phyloP scores from a whole-genome alignment of 164 flowering plant species.

The Taxillus chinensis region DNA sequence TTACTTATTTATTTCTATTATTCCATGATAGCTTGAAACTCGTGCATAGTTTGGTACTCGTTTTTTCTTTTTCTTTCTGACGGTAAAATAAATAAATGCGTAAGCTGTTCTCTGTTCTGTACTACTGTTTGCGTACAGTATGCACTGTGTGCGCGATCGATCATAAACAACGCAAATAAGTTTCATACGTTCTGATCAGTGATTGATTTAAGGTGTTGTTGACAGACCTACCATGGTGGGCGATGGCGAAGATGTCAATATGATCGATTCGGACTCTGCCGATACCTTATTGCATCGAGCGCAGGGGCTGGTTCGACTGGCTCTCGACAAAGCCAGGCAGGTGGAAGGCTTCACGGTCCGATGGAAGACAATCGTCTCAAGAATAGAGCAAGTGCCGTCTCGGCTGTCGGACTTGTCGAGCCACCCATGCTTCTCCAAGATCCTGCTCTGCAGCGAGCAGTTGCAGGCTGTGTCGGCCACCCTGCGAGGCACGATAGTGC shows the following conservation, averaged over 20 bases:
- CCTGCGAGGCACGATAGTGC: conserved; percentile 37
- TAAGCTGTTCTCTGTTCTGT: too few species aligned
- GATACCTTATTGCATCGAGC: conserved; percentile 55
- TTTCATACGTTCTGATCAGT: too few species aligned
- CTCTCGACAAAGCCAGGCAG: conserved; percentile 47
- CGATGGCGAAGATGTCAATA: conserved; percentile 4
- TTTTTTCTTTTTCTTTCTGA: too few species aligned
- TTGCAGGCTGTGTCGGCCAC: conserved; percentile 63
- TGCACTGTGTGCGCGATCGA: too few species aligned
- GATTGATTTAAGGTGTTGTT: too few species aligned
- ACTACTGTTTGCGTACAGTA: too few species aligned
- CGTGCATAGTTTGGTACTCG: too few species aligned
- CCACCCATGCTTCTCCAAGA: conserved; percentile 90
- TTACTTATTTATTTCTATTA: too few species aligned
- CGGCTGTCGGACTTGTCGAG: conserved; percentile 70
- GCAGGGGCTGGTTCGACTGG: conserved; percentile 58
- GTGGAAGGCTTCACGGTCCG: conserved; percentile 57
- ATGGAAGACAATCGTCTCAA: conserved; percentile 76
- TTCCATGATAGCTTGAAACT: too few species aligned
- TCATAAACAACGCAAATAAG: too few species aligned
- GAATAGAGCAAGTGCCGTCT: conserved; percentile 63
- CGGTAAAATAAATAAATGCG: too few species aligned
- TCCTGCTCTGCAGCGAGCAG: conserved; percentile 76
- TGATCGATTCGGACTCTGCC: conserved; percentile 12
- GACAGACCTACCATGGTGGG: conserved; percentile 59